Evolutionary conservation across 2,329 filamentous ascomycete species (phyloP).

Genomic region (Neofusicoccum ribis): DNA sequence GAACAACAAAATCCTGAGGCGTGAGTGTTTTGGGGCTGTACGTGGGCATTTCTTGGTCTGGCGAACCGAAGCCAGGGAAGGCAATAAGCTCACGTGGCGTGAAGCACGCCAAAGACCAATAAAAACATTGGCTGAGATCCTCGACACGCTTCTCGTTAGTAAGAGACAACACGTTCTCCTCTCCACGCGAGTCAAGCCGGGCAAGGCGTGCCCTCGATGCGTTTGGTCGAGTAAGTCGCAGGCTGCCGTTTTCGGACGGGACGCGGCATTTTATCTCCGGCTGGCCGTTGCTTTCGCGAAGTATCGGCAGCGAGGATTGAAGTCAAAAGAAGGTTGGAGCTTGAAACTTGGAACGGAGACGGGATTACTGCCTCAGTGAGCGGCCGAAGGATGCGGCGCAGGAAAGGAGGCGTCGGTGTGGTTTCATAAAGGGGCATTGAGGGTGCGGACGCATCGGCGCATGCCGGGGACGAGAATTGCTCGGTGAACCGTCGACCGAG

Average conservation of each 20-base stretch:
- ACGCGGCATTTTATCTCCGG: not conserved
- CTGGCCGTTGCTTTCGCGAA: not conserved
- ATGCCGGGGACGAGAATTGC: not conserved
- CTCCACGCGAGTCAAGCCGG: too few species aligned
- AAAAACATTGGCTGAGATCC: too few species aligned
- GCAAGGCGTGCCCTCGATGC: too few species aligned
- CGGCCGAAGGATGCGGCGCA: not conserved
- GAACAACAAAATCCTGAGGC: too few species aligned
- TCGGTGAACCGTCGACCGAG: conserved; percentile 6
- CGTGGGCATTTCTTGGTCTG: too few species aligned
- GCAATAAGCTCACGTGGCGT: too few species aligned
- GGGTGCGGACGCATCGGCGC: not conserved
- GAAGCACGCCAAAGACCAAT: too few species aligned
- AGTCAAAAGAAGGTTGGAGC: conserved; percentile 2
- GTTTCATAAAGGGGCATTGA: not conserved
- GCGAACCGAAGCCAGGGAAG: too few species aligned
- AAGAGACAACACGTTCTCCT: too few species aligned
- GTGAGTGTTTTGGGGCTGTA: too few species aligned
- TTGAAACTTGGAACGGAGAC: not conserved
- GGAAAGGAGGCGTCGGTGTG: not conserved
- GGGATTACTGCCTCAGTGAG: not conserved
- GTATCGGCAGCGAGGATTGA: not conserved
- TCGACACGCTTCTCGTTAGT: too few species aligned
- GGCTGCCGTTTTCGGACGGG: not conserved
- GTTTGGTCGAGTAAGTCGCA: too few species aligned